Evolutionary conservation across 495 filamentous ascomycete genomes (phyloP).

Genomic region (Lepraria neglecta): DNA sequence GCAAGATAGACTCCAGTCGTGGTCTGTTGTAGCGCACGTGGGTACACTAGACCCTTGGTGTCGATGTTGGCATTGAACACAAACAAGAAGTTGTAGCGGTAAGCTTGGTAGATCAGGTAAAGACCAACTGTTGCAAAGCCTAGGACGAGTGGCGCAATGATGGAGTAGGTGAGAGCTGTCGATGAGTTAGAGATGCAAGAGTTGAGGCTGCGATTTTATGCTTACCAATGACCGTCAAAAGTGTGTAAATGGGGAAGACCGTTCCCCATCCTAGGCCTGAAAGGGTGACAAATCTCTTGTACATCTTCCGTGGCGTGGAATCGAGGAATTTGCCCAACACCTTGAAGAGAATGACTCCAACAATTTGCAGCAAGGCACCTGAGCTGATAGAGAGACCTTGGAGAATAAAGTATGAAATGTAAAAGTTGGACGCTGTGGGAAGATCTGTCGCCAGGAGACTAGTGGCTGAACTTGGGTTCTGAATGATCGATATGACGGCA

Average conservation of each 20-base stretch:
- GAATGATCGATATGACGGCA: conserved; percentile 53
- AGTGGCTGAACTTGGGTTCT: conserved; percentile 54
- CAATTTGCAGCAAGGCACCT: conserved; percentile 67
- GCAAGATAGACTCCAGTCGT: conserved; percentile 82
- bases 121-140: conserved; percentile 81
- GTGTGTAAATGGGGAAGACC: conserved; percentile 77
- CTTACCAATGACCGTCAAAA: conserved; percentile 69
- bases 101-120: conserved; percentile 84
- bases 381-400: conserved; percentile 83
- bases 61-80: conserved; percentile 80
- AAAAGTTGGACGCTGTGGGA: conserved; percentile 84
- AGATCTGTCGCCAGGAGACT: conserved; percentile 65
- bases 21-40: conserved; percentile 84
- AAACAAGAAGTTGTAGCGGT: conserved; percentile 92
- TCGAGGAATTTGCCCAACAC: conserved; percentile 69
- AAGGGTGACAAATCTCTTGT: conserved; percentile 58
- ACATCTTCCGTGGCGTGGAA: conserved; percentile 70
- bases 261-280: conserved; percentile 76
- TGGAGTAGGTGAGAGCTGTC: conserved; percentile 74
- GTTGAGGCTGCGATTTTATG: conserved; percentile 9
- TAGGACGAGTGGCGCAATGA: conserved; percentile 84
- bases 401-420: conserved; percentile 89
- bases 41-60: conserved; percentile 84
- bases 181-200: background rate
- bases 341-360: conserved; percentile 68